Evolutionary conservation across 2,329 filamentous ascomycete species (phyloP), one percentile per base, ranked within the genome.

Genomic region (Penicillium digitatum): DNA sequence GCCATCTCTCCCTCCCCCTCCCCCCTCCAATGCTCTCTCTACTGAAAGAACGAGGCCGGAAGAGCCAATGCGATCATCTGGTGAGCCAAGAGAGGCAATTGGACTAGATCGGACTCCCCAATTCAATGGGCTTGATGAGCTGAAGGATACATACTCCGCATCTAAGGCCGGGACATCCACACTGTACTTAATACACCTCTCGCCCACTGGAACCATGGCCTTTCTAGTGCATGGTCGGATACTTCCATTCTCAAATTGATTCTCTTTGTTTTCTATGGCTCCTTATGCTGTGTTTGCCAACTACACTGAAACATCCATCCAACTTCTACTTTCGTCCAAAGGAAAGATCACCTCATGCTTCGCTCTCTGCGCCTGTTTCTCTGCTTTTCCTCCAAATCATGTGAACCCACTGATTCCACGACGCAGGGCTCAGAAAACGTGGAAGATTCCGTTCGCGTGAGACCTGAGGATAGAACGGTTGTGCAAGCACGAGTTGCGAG

Each of bases 341-440:
- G 20, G 22, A 48, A 26, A 26, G 39, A 35, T 3, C 22, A 24
- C 32, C 51, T n/a, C 40, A 60, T 62, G 55, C 29, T 56, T 38
- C 52, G 39, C 8, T 61, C 54, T 42, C 38, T 65, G 37, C 55
- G 55, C 38, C 53, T 38, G 7, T 50, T 64, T 44, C 34, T 64
- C 58, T 65, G 62, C 48, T 62, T 62, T 58, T 54, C 52, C 27
- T 55, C 38, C n/a, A 46, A 58, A 22, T 20, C 20, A 26, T 29
- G 26, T 14, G 43, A 48, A 6, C 24, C 37, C 16, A 40, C 44
- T 9, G 48, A 55, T 16, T 9, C 53, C n/a, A 31, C 48, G 2
- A 11, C 37, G 11, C 20, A 55, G 12, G 24, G 12, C 46, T 37
- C 43, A 3, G 24, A 38, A 11, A 22, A 24, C 12, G 29, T 27